A percentile compares a stretch with the other conserved stretches of the same genome.
phyloP scores from a whole-genome alignment of 2,329 filamentous ascomycete species.

The Knufia petricola region DNA sequence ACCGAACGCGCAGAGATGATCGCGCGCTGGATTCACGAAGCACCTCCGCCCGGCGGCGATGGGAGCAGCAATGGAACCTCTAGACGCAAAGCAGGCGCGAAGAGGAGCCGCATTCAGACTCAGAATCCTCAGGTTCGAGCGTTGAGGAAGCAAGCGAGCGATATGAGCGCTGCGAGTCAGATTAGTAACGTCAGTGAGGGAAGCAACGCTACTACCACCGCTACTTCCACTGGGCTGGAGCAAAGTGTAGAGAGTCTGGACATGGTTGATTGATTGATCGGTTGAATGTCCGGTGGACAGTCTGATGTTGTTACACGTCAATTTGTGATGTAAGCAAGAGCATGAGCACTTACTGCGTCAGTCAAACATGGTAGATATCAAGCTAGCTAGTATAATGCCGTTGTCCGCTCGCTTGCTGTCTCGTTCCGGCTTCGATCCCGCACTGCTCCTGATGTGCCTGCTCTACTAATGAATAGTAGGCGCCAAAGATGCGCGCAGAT shows the following conservation, averaged over 20 bases:
- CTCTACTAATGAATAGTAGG: too few species aligned
- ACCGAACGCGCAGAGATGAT: slow-evolving; percentile 62
- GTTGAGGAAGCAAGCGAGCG: slow-evolving; percentile 12
- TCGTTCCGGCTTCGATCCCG: too few species aligned
- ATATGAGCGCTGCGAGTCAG: slow-evolving; percentile 10
- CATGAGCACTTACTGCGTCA: too few species aligned
- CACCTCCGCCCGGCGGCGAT: slow-evolving; percentile 30
- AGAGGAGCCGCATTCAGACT: too few species aligned
- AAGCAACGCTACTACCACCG: slow-evolving; percentile 5
- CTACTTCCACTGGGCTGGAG: slow-evolving; percentile 11
- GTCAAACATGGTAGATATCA: too few species aligned
- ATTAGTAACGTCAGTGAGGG: not conserved
- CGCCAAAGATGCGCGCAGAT: too few species aligned
- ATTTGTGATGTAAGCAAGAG: too few species aligned
- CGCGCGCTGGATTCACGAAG: slow-evolving; percentile 58
- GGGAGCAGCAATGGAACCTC: slow-evolving; percentile 2
- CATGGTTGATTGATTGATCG: slow-evolving; percentile 14
- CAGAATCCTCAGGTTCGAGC: slow-evolving; percentile 11
- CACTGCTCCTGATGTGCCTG: too few species aligned
- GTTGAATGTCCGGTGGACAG: too few species aligned
- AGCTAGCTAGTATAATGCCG: too few species aligned
- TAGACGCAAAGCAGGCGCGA: slow-evolving; percentile 4
- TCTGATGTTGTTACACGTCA: too few species aligned
- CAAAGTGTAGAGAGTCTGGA: slow-evolving; percentile 16
- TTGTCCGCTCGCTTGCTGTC: too few species aligned